Base-by-base conservation (phyloP, 768 basidiomycete species). In the Hygrophorus pudorinus region DNA sequence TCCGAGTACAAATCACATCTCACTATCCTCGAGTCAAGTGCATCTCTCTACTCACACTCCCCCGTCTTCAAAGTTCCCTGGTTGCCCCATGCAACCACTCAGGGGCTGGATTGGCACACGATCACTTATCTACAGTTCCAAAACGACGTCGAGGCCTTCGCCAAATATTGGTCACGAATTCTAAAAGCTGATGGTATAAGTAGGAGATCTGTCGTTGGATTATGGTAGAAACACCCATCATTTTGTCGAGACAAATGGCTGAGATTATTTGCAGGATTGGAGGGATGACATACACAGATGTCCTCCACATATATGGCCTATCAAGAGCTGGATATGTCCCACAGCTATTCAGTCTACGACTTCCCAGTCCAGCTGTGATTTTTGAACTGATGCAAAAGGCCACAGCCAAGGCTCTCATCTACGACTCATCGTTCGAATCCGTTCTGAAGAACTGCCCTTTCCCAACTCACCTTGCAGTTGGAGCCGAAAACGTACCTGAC, bases 301-400 rank as follows among this genome's bases (percentile, higher is more conserved):
- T 79, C 27, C 62, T 87, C 16, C 79, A 83, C 50, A 79, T 87
- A 48, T 86, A 85, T 56, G 78, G 78, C 42, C 64, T 88, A 48
- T 79, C 81, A 11, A 69, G 84, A 55, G 85, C 85, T 5, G 84
- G 84, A 4, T 87, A 79, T 58, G 64, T 85, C 49, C 85, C 85
- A 1, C 85, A 87, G 50, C 60, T 87, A 12, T 84, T 87, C 67
- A 83, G 81, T 56, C 64, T 86, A 48, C 74, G 81, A n/a, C 72
- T 87, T 21, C 81, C 85, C 14, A 85, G 78, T 51, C 78, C 83
- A 34, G 66, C 66, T 24, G 77, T 87, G 33, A 71, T 87, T 55
- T 76, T 76, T 51, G 83, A 87, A 52, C 68, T 88, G 16, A 68
- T 88, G 38, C 61, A 59, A n/a, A 74, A 65, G 56, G 78, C 81